Conservation (phyloP, 1,139 yeast species). For the Kurtzmaniella quercitrusa region DNA sequence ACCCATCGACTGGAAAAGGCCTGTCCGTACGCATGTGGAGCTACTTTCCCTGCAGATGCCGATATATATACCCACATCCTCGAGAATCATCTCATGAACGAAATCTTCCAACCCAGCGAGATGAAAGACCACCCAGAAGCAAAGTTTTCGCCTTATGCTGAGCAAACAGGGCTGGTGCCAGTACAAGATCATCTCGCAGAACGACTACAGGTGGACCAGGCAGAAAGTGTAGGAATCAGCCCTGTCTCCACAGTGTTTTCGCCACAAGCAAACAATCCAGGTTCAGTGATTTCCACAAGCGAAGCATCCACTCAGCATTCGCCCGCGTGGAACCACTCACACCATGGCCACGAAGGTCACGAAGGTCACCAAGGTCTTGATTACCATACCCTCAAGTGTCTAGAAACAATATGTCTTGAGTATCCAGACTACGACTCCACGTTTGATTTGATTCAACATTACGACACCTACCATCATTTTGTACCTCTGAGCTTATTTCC, state of each 20-base stretch:
- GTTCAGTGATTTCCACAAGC: no score
- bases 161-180: neutral
- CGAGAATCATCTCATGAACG: conserved; percentile 4
- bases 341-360: no score
- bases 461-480: conserved; percentile 6
- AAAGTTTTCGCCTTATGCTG: neutral
- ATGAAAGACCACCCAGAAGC: neutral
- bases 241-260: no score
- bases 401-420: conserved; percentile 4
- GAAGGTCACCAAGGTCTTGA: neutral
- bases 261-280: no score
- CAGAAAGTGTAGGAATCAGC: no score
- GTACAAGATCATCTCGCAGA: neutral
- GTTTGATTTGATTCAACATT: conserved; percentile 6
- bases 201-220: neutral
- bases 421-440: conserved; percentile 2
- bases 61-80: conserved; percentile 2
- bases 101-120: conserved; percentile 2
- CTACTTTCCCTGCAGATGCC: neutral
- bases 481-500: conserved; percentile 5
- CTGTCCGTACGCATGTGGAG: conserved; percentile 6
- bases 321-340: no score
- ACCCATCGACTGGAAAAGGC: conserved; percentile 11
- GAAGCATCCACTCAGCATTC: no score
- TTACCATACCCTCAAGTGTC: conserved; percentile 1